A percentile compares a stretch with the other conserved stretches of the same genome.
Evolutionary conservation across 2,329 filamentous ascomycete genomes (phyloP).

Genomic region (Didymella exigua): DNA sequence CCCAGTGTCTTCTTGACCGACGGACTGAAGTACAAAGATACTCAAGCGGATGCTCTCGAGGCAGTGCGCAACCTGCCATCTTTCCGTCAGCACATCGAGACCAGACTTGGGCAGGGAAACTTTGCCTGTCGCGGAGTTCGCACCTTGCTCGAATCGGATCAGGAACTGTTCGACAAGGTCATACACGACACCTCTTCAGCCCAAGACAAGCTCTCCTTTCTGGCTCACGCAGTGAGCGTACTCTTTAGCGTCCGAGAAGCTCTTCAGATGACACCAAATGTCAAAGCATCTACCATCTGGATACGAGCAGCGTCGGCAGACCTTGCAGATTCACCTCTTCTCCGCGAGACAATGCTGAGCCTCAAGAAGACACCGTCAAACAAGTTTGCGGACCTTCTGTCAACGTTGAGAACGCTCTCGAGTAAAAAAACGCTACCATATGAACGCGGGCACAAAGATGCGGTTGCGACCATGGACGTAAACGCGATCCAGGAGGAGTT

Average conservation of each 20-base stretch:
- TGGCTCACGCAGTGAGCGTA: constrained; percentile 48
- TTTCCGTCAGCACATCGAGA: constrained; percentile 56
- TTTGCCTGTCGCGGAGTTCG: constrained; percentile 52
- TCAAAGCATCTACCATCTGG: constrained; percentile 60
- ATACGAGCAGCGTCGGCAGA: constrained; percentile 65
- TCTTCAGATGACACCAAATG: constrained; percentile 45
- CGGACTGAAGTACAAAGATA: constrained; percentile 37
- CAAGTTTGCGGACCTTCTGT: constrained; percentile 55
- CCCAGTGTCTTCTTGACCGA: constrained; percentile 67
- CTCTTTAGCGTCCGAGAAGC: constrained; percentile 46
- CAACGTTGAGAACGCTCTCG: constrained; percentile 35
- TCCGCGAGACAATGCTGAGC: constrained; percentile 61
- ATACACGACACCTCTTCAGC: constrained; percentile 28
- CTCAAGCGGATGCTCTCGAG: constrained; percentile 68
- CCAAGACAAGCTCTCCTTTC: constrained; percentile 49
- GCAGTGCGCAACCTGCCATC: constrained; percentile 72
- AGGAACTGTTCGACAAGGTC: constrained; percentile 54
- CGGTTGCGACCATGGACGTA: constrained; percentile 30
- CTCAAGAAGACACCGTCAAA: constrained; percentile 66
- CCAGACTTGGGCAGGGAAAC: constrained; percentile 40
- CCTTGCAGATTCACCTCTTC: constrained; percentile 56
- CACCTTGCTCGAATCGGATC: constrained; percentile 65
- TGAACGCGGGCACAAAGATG: constrained; percentile 10
- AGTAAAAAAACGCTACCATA: not conserved
- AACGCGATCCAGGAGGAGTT: constrained; percentile 44